Evolutionary conservation across 257 asterid species (phyloP).

Genomic region (Fraxinus excelsior): DNA sequence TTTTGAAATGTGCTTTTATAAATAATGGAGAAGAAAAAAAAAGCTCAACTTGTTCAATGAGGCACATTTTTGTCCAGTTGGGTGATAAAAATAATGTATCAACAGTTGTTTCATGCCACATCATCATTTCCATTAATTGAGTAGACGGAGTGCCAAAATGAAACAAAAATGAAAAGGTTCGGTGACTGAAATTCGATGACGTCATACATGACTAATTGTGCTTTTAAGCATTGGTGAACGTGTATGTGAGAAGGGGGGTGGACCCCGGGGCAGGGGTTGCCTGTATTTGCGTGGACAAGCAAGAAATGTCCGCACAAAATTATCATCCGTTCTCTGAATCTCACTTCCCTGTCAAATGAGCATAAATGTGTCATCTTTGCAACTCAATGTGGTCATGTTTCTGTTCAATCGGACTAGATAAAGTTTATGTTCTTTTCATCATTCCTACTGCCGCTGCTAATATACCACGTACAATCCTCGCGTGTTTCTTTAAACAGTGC

Average conservation of each 20-base stretch:
- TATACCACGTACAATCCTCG: background rate
- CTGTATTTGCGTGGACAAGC: background rate
- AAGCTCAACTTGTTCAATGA: background rate
- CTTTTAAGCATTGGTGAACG: background rate
- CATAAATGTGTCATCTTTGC: background rate
- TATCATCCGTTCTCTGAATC: background rate
- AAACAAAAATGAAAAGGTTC: too few relatives aligned
- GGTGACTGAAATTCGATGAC: background rate
- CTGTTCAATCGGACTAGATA: background rate
- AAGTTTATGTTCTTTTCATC: background rate
- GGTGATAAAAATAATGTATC: background rate
- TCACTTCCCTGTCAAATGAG: background rate
- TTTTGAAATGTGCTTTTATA: background rate
- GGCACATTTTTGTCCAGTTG: background rate
- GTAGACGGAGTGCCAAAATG: background rate
- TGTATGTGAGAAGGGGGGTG: background rate
- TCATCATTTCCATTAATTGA: background rate
- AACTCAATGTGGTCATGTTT: background rate
- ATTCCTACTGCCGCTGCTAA: background rate
- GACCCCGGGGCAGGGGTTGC: background rate
- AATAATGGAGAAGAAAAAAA: background rate
- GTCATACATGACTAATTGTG: background rate
- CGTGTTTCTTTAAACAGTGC: conserved; percentile 45
- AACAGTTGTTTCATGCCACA: background rate
- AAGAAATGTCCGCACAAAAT: background rate